A percentile compares a stretch with the other conserved stretches of the same genome.
Evolutionary conservation across 2,329 filamentous ascomycete genomes (phyloP).

Genomic region (Fusarium neocosmosporiellum): DNA sequence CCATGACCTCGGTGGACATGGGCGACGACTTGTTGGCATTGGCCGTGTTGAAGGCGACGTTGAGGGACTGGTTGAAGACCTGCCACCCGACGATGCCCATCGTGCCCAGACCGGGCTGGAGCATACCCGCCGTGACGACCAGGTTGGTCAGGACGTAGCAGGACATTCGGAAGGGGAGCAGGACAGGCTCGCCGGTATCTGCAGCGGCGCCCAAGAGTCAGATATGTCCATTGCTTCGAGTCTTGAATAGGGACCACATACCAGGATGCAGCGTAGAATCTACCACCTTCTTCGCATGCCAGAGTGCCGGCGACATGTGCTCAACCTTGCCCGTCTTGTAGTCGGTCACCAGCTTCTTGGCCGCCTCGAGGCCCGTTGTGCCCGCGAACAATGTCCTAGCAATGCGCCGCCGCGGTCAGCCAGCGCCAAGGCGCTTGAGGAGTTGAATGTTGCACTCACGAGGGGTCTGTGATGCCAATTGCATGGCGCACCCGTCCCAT

Average conservation of each 20-base stretch:
- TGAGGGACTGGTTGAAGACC: conserved; percentile 95
- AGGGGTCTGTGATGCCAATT: conserved; percentile 90
- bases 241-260: conserved; percentile 55
- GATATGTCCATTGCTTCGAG: conserved; percentile 9
- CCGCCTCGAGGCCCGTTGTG: conserved; percentile 80
- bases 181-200: conserved; percentile 94
- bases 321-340: conserved; percentile 88
- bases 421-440: background rate
- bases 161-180: conserved; percentile 98
- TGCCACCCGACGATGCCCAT: conserved; percentile 93
- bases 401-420: conserved; percentile 20
- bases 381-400: conserved; percentile 87
- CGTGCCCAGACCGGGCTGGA: conserved; percentile 86
- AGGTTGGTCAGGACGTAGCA: conserved; percentile 93
- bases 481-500: conserved; percentile 94
- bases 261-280: conserved; percentile 96
- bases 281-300: conserved; percentile 96
- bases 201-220: conserved; percentile 12
- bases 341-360: conserved; percentile 81
- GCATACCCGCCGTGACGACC: conserved; percentile 95
- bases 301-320: conserved; percentile 89
- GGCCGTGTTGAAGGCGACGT: conserved; percentile 96
- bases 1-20: conserved; percentile 81
- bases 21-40: conserved; percentile 98
- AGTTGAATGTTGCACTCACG: conserved; percentile 70